Conservation (phyloP, 257 asterid genomes). For the Solanum arcanum region DNA sequence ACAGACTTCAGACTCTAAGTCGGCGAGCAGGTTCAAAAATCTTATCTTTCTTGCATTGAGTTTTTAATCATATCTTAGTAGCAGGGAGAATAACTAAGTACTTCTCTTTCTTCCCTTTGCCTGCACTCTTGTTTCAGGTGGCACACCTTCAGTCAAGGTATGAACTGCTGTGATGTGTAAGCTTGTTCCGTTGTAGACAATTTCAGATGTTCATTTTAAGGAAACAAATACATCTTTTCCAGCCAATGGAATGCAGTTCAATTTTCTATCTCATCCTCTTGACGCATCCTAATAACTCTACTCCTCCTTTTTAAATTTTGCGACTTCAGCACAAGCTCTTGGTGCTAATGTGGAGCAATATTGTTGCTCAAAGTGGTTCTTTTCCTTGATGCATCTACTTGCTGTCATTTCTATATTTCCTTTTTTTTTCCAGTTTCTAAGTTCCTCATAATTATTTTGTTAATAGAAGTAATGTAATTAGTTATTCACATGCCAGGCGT, state of each 20-base stretch:
- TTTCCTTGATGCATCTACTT: neutral
- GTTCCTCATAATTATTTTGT: neutral
- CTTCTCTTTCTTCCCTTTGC: neutral
- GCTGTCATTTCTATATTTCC: neutral
- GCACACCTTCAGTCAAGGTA: constrained; percentile 71
- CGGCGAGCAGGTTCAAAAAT: constrained; percentile 54
- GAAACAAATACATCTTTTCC: neutral
- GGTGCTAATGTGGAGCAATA: neutral
- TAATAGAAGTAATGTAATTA: neutral
- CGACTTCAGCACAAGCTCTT: neutral
- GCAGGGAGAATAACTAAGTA: neutral
- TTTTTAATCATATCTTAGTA: neutral
- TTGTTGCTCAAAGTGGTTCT: neutral
- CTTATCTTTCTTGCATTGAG: neutral
- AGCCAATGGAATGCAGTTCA: neutral
- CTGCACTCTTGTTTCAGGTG: constrained; percentile 26
- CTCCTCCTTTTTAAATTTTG: neutral
- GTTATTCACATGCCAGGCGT: neutral
- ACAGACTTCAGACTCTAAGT: constrained; percentile 58
- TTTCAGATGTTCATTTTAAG: neutral
- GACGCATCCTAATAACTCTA: neutral
- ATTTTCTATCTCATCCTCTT: neutral
- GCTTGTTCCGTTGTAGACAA: constrained; percentile 10
- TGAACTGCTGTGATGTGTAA: constrained; percentile 45
- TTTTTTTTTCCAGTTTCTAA: neutral